Percentiles rank a stretch among this genome's conserved stretches.
phyloP scores from a whole-genome alignment of 495 filamentous ascomycete species.

The Oleoguttula mirabilis region DNA sequence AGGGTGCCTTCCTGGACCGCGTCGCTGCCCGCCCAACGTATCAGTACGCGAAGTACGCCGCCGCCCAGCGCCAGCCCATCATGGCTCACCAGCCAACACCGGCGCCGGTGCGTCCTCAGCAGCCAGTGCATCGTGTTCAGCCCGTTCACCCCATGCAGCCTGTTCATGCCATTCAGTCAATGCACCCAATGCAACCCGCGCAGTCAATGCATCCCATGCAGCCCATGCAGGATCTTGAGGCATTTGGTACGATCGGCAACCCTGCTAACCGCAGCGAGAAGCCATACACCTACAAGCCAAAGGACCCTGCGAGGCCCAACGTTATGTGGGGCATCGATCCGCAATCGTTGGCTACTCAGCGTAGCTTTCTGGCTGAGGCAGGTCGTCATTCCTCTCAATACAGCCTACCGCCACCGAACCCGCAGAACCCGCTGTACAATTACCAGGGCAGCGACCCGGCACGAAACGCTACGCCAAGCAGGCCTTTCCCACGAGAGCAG shows the following conservation, averaged over 20 bases:
- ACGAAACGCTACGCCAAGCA: slow-evolving; percentile 2
- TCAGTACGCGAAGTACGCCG: slow-evolving; percentile 15
- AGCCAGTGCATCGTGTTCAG: slow-evolving; percentile 5
- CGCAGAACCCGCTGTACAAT: not conserved
- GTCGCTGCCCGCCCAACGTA: slow-evolving; percentile 34
- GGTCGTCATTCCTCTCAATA: slow-evolving; percentile 9
- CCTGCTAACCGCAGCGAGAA: slow-evolving; percentile 8
- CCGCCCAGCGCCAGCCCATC: slow-evolving; percentile 4
- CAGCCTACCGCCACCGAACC: slow-evolving; percentile 6
- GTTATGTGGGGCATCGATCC: slow-evolving; percentile 15
- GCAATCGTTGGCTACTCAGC: slow-evolving; percentile 16
- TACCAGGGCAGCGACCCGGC: slow-evolving; percentile 6
- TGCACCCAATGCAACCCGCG: slow-evolving; percentile 4
- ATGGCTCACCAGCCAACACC: slow-evolving; percentile 2
- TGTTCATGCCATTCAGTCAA: no score
- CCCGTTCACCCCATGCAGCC: no score
- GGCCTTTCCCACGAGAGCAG: slow-evolving; percentile 16
- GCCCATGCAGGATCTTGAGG: not conserved
- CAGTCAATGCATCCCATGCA: slow-evolving; percentile 4
- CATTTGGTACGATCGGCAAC: not conserved
- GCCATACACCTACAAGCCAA: slow-evolving; percentile 32
- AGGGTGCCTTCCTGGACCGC: slow-evolving; percentile 52
- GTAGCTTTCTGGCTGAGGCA: slow-evolving; percentile 11
- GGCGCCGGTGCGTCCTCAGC: slow-evolving; percentile 9
- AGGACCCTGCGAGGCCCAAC: slow-evolving; percentile 12